Evolutionary conservation across 768 basidiomycete species (phyloP).

Genomic region (Panus rudis): DNA sequence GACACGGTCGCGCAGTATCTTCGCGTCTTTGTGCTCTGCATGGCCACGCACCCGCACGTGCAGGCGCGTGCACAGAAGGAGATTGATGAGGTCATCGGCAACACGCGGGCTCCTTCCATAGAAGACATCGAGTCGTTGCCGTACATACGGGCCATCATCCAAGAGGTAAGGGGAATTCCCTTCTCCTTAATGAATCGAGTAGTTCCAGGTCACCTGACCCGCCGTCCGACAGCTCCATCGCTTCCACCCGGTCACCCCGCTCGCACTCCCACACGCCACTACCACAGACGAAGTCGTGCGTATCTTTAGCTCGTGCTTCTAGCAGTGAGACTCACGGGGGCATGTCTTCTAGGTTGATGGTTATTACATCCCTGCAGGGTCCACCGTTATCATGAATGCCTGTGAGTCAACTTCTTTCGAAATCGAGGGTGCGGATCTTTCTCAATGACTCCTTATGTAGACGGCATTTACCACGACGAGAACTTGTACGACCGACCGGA

Average conservation of each 20-base stretch:
- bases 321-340: neutral
- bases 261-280: neutral
- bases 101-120: conserved; percentile 2
- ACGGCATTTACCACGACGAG: conserved; percentile 35
- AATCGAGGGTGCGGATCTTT: neutral
- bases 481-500: conserved; percentile 40
- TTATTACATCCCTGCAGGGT: conserved; percentile 1
- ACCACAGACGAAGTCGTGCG: neutral
- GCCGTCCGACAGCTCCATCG: neutral
- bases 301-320: neutral
- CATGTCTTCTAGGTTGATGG: neutral
- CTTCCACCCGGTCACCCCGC: neutral
- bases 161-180: conserved; percentile 6
- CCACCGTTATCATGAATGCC: conserved; percentile 5
- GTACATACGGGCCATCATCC: conserved; percentile 10
- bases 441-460: neutral
- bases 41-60: conserved; percentile 23
- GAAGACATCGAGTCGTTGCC: conserved; percentile 7
- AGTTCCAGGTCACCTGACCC: neutral
- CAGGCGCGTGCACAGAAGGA: conserved; percentile 24
- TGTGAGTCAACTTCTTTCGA: conserved; percentile 7
- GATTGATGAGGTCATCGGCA: conserved; percentile 25
- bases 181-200: neutral
- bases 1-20: conserved; percentile 20
- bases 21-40: conserved; percentile 16